Evolutionary conservation across 306 rosid species (phyloP).

Genomic region (Ammopiptanthus mongolicus): DNA sequence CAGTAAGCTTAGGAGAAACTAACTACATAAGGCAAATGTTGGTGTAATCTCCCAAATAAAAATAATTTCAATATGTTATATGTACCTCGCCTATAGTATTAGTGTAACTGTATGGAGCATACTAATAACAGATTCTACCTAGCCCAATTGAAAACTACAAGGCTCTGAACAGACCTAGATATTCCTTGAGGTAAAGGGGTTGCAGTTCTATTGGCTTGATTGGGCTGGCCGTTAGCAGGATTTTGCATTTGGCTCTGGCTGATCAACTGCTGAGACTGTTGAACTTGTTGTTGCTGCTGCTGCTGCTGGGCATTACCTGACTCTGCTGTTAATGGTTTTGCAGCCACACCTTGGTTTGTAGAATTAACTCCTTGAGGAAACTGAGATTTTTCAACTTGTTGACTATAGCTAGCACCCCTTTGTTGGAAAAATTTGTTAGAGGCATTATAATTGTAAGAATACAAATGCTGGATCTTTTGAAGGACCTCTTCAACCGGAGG

Average conservation of each 20-base stretch:
- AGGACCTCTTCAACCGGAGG: slow-evolving; percentile 96
- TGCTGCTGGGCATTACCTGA: slow-evolving; percentile 78
- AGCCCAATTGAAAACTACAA: slow-evolving; percentile 58
- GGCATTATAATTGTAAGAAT: slow-evolving; percentile 62
- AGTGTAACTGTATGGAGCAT: slow-evolving; percentile 22
- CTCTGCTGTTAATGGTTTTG: slow-evolving; percentile 67
- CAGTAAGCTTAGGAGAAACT: slow-evolving; percentile 21
- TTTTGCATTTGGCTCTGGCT: slow-evolving; percentile 59
- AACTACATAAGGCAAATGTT: slow-evolving; percentile 31
- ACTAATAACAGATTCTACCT: slow-evolving; percentile 32
- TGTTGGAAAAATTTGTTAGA: slow-evolving; percentile 72
- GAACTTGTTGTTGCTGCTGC: slow-evolving; percentile 80
- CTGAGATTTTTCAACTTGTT: slow-evolving; percentile 77
- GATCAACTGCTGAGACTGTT: slow-evolving; percentile 64
- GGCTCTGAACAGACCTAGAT: slow-evolving; percentile 98
- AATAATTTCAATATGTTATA: slow-evolving; percentile 26
- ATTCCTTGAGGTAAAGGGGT: slow-evolving; percentile 90
- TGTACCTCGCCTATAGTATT: slow-evolving; percentile 30
- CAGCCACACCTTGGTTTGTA: slow-evolving; percentile 52
- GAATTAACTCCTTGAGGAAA: slow-evolving; percentile 53
- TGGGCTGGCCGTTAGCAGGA: slow-evolving; percentile 63
- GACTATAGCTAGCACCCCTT: slow-evolving; percentile 56
- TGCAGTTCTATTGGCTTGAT: slow-evolving; percentile 63
- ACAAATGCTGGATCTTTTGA: slow-evolving; percentile 91
- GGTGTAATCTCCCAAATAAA: slow-evolving; percentile 14